A percentile compares a stretch with the other conserved stretches of the same genome.
These are phyloP conservation scores for Hypoxylon rubiginosum DNA, from an alignment of 2,329 filamentous ascomycete species.

Conservation along the genomic window DNA sequence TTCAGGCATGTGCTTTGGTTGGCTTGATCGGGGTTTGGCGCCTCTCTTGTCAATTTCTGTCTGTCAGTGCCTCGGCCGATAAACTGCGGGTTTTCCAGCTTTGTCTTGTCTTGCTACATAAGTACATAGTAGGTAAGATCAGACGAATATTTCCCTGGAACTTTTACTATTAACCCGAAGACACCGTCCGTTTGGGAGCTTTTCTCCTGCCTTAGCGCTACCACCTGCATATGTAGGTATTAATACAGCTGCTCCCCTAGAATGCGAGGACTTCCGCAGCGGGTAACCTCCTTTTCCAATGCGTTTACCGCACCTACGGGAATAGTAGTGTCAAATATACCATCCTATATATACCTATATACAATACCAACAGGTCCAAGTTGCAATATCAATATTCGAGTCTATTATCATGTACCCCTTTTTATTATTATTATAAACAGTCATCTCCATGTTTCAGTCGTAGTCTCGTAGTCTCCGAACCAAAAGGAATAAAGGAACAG, in stretches of 20 bases:
- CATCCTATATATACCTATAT: background rate
- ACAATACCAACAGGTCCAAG: background rate
- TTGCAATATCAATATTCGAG: slow-evolving; percentile 21
- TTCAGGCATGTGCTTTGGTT: slow-evolving; percentile 23
- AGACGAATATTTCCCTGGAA: slow-evolving; percentile 36
- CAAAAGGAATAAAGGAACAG: slow-evolving; percentile 30
- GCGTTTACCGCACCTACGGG: slow-evolving; percentile 15
- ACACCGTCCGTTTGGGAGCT: slow-evolving; percentile 39
- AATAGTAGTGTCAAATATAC: slow-evolving; percentile 23
- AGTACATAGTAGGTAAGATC: slow-evolving; percentile 31
- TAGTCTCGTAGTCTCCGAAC: slow-evolving; percentile 22
- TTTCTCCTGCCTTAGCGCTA: slow-evolving; percentile 44
- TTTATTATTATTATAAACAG: slow-evolving; percentile 1
- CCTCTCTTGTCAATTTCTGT: slow-evolving; percentile 1
- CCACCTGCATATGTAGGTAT: slow-evolving; percentile 35
- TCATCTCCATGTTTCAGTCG: slow-evolving; percentile 27
- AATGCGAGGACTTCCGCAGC: slow-evolving; percentile 27
- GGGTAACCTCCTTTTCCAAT: slow-evolving; percentile 36
- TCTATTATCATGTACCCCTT: slow-evolving; percentile 25
- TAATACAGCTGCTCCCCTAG: slow-evolving; percentile 15
- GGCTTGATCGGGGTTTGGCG: slow-evolving; percentile 16
- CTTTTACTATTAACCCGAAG: slow-evolving; percentile 22
- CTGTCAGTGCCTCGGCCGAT: background rate
- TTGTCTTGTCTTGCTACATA: too few relatives aligned
- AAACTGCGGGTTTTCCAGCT: slow-evolving; percentile 22